phyloP scores from a whole-genome alignment of 148 eudicot species.

The Nyssa sinensis region DNA sequence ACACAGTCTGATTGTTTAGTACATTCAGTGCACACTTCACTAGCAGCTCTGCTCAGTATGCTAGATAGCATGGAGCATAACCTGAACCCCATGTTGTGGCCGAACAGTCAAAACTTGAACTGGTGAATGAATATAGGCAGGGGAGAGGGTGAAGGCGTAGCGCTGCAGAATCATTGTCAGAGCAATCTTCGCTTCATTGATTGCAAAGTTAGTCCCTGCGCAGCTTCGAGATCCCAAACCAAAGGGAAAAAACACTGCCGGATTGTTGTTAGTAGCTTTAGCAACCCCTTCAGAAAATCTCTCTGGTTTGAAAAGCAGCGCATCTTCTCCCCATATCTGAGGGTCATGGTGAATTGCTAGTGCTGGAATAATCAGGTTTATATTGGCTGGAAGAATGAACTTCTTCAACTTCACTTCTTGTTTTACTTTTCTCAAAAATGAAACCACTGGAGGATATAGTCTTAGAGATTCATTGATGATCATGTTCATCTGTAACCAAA shows the following conservation, averaged over 20 bases:
- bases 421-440: background rate
- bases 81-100: constrained; percentile 9
- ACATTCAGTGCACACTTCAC: background rate
- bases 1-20: background rate
- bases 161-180: constrained; percentile 8
- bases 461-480: constrained; percentile 20
- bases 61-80: constrained; percentile 9
- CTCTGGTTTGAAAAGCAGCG: constrained; percentile 10
- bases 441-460: constrained; percentile 9
- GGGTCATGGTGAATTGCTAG: constrained; percentile 7
- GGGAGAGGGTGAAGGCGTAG: constrained; percentile 1
- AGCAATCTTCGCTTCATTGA: constrained; percentile 6
- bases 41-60: background rate
- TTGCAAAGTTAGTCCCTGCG: constrained; percentile 8
- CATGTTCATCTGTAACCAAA: constrained; percentile 16
- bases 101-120: background rate
- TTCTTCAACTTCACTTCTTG: constrained; percentile 4
- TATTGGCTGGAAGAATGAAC: constrained; percentile 10
- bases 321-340: constrained; percentile 22
- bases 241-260: background rate
- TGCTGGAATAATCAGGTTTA: background rate
- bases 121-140: constrained; percentile 7
- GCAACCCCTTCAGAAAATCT: constrained; percentile 19
- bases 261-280: constrained; percentile 13
- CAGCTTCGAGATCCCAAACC: constrained; percentile 8